phyloP scores from a whole-genome alignment of 2,329 filamentous ascomycete genomes.

The Annulohypoxylon truncatum region DNA sequence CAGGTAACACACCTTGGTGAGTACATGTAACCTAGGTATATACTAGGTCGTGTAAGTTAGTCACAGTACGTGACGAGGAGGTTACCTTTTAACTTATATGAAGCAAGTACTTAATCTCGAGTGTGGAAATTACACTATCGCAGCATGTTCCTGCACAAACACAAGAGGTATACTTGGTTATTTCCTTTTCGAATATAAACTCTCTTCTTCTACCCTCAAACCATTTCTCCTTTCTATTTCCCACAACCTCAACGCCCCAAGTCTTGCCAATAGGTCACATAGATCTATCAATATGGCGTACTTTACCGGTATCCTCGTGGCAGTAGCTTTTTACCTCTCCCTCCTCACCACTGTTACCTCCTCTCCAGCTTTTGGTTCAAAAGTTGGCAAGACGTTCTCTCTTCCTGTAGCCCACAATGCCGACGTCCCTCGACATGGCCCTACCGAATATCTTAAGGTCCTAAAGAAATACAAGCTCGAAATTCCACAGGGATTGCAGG shows the following conservation, averaged over 20 bases:
- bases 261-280: constrained; percentile 7
- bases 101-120: constrained; percentile 30
- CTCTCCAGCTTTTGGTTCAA: constrained; percentile 21
- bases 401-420: constrained; percentile 44
- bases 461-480: constrained; percentile 51
- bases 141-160: constrained; percentile 21
- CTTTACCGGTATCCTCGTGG: constrained; percentile 32
- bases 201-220: not conserved
- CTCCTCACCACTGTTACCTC: constrained; percentile 34
- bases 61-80: not conserved
- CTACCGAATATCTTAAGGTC: constrained; percentile 48
- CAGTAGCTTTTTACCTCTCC: constrained; percentile 39
- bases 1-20: constrained; percentile 11
- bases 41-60: not conserved
- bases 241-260: not conserved
- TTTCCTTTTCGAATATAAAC: constrained; percentile 17
- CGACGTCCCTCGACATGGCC: constrained; percentile 44
- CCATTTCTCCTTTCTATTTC: constrained; percentile 6
- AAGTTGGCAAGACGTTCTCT: constrained; percentile 42
- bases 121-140: constrained; percentile 22
- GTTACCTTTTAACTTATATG: constrained; percentile 9
- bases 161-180: not conserved
- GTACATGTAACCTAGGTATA: constrained; percentile 15
- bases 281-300: constrained; percentile 35
- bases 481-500: constrained; percentile 47